These are phyloP conservation scores for Piper longum DNA, from an alignment of 164 flowering plant genomes.

Conservation along the genomic window DNA sequence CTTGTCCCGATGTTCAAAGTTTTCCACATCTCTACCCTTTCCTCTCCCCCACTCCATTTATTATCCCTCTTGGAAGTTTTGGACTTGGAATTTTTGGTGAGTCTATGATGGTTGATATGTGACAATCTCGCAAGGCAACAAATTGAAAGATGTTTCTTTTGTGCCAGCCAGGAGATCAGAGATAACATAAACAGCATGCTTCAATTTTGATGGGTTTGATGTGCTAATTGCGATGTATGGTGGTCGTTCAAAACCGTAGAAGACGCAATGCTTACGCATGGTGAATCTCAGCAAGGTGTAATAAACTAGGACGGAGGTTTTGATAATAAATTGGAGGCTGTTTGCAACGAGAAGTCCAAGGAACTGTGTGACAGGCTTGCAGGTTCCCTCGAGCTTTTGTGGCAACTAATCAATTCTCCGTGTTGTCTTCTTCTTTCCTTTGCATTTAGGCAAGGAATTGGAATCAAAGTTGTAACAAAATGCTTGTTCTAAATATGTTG, in stretches of 20 bases:
- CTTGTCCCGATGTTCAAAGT: too few species aligned
- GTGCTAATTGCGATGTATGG: too few species aligned
- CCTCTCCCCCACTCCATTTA: neutral
- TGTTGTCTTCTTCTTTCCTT: too few species aligned
- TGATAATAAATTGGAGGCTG: too few species aligned
- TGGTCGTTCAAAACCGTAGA: neutral
- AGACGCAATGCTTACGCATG: conserved; percentile 10
- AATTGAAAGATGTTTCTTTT: neutral
- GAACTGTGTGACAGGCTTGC: too few species aligned
- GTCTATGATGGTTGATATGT: neutral
- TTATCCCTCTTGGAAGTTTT: neutral
- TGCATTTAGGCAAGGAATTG: too few species aligned
- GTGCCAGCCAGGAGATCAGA: neutral
- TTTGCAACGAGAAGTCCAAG: too few species aligned
- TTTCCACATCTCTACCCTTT: neutral
- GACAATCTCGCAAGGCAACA: neutral
- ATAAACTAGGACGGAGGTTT: neutral
- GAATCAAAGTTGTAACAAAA: too few species aligned
- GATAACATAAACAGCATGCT: neutral
- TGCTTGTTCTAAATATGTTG: too few species aligned
- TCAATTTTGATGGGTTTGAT: neutral
- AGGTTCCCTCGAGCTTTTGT: too few species aligned
- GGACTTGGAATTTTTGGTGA: too few species aligned
- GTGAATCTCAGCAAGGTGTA: conserved; percentile 1
- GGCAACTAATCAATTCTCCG: too few species aligned